Conservation (phyloP, 176 grass and related monocot genomes). For the Cenchrus purpureus region DNA sequence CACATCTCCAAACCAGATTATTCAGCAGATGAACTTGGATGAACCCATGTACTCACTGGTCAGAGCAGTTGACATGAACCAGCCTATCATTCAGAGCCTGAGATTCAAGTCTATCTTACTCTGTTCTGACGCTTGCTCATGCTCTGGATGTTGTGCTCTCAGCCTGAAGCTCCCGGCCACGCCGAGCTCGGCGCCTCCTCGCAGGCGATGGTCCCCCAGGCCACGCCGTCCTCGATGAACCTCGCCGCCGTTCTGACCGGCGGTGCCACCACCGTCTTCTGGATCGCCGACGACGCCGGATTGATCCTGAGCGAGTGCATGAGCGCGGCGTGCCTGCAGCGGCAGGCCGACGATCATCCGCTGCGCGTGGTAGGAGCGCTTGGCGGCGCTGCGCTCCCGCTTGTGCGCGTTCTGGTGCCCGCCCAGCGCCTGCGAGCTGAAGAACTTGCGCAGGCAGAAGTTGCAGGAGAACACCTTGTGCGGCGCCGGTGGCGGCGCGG, state of each 20-base stretch:
- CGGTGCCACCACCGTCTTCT: constrained; percentile 35
- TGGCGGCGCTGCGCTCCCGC: constrained; percentile 75
- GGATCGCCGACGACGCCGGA: constrained; percentile 53
- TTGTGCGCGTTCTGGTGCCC: constrained; percentile 96
- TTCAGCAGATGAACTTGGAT: constrained; percentile 50
- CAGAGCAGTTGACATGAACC: constrained; percentile 29
- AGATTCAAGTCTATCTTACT: constrained; percentile 86
- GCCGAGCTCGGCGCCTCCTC: constrained; percentile 47
- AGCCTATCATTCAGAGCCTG: constrained; percentile 55
- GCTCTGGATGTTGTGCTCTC: constrained; percentile 44
- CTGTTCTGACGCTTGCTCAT: constrained; percentile 51
- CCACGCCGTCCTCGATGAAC: constrained; percentile 48
- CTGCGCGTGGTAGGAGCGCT: constrained; percentile 66
- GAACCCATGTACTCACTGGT: neutral
- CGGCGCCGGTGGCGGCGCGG: constrained; percentile 26
- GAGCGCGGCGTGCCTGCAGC: constrained; percentile 70
- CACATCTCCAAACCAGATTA: constrained; percentile 48
- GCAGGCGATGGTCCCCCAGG: constrained; percentile 48
- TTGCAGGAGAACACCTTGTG: constrained; percentile 93
- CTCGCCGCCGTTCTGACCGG: constrained; percentile 42
- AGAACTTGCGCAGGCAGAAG: constrained; percentile 89
- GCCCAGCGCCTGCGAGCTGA: constrained; percentile 85
- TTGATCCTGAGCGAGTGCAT: constrained; percentile 58
- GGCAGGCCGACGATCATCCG: constrained; percentile 70
- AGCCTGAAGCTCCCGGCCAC: constrained; percentile 80